Evolutionary conservation across 2,329 filamentous ascomycete species (phyloP).

Genomic region (Emydomyces testavorans): DNA sequence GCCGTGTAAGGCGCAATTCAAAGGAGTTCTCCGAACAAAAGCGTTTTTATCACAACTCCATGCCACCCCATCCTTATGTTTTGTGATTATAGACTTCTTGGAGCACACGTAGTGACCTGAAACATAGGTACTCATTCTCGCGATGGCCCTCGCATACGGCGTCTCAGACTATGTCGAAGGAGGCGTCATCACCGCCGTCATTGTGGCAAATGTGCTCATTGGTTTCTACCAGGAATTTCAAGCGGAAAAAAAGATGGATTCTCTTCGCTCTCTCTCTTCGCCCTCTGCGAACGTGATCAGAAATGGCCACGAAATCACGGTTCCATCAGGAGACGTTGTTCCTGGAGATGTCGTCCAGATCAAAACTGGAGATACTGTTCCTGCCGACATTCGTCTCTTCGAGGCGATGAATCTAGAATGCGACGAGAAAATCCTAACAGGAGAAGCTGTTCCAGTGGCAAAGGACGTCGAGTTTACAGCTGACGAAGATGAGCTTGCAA

Average conservation of each 20-base stretch:
- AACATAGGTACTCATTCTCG: slow-evolving; percentile 57
- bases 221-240: slow-evolving; percentile 51
- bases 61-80: not conserved
- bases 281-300: slow-evolving; percentile 47
- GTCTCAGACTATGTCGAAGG: slow-evolving; percentile 49
- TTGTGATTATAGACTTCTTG: not conserved
- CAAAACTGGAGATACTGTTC: slow-evolving; percentile 47
- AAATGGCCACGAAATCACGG: slow-evolving; percentile 42
- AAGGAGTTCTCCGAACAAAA: not conserved
- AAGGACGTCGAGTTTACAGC: slow-evolving; percentile 36
- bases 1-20: not conserved
- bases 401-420: slow-evolving; percentile 60
- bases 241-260: slow-evolving; percentile 50
- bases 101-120: slow-evolving; percentile 14
- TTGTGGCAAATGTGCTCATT: slow-evolving; percentile 46
- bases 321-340: slow-evolving; percentile 47
- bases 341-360: slow-evolving; percentile 46
- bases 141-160: slow-evolving; percentile 53
- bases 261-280: slow-evolving; percentile 44
- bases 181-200: slow-evolving; percentile 49
- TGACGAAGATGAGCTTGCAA: slow-evolving; percentile 21
- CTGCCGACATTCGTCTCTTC: slow-evolving; percentile 46
- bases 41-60: not conserved
- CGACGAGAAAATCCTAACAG: slow-evolving; percentile 54
- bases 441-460: slow-evolving; percentile 49